phyloP scores from a whole-genome alignment of 2,329 filamentous ascomycete species.

The Cladobotryum mycophilum region DNA sequence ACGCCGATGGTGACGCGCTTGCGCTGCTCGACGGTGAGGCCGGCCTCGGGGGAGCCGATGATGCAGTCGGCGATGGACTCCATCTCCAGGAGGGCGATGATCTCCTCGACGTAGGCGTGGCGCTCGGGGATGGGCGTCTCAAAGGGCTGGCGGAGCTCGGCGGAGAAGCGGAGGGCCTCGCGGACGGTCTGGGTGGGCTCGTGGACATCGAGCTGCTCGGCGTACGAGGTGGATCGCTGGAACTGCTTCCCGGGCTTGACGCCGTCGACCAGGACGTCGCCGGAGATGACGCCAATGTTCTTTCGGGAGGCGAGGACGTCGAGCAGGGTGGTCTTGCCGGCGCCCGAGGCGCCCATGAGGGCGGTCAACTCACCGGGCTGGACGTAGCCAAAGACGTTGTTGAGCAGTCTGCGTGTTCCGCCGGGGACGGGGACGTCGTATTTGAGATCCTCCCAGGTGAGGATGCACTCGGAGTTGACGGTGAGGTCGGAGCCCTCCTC shows the following conservation, averaged over 20 bases:
- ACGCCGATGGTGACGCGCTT: constrained; percentile 87
- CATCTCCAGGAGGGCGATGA: constrained; percentile 54
- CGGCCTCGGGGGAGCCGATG: constrained; percentile 58
- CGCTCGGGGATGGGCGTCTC: constrained; percentile 49
- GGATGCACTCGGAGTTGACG: constrained; percentile 56
- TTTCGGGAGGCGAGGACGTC: constrained; percentile 63
- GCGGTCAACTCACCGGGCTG: constrained; percentile 72
- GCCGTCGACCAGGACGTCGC: constrained; percentile 53
- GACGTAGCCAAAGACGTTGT: constrained; percentile 60
- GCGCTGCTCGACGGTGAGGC: constrained; percentile 59
- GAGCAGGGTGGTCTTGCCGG: constrained; percentile 79
- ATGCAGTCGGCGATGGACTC: constrained; percentile 53
- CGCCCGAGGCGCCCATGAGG: constrained; percentile 77
- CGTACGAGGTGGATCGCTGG: constrained; percentile 56
- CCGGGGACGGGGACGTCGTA: constrained; percentile 63
- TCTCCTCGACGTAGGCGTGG: constrained; percentile 54
- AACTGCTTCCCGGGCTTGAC: constrained; percentile 52
- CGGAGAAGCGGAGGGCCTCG: constrained; percentile 58
- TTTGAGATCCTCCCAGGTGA: constrained; percentile 82
- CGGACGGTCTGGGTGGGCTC: constrained; percentile 57
- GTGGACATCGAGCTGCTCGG: constrained; percentile 57
- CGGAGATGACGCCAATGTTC: constrained; percentile 54
- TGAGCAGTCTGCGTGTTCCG: constrained; percentile 50
- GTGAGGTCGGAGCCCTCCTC: constrained; percentile 44
- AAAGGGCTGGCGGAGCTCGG: constrained; percentile 52